Conservation (phyloP, 495 filamentous ascomycete species). For the Aspergillus nanangensis region DNA sequence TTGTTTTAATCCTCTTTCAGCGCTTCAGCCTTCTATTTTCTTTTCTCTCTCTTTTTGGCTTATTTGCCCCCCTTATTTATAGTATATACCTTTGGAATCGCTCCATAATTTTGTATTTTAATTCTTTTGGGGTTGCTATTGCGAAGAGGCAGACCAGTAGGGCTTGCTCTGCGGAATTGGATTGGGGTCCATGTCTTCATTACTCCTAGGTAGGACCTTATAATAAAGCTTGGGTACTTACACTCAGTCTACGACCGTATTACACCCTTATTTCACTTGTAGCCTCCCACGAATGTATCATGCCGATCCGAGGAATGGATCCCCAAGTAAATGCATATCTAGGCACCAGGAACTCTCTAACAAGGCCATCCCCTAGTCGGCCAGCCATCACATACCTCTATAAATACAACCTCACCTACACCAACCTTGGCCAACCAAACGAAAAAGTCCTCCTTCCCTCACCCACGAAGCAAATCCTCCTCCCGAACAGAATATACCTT, state of each 20-base stretch:
- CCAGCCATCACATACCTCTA: too few relatives aligned
- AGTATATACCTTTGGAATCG: not conserved
- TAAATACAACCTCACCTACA: not conserved
- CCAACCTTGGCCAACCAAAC: not conserved
- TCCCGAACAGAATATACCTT: constrained; percentile 34
- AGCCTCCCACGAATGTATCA: too few relatives aligned
- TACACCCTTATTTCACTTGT: too few relatives aligned
- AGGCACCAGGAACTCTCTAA: too few relatives aligned
- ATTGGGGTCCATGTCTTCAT: not conserved
- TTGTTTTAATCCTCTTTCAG: constrained; percentile 9
- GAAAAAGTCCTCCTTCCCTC: not conserved
- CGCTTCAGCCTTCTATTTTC: constrained; percentile 1
- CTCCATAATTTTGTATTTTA: constrained; percentile 4
- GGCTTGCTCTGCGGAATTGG: not conserved
- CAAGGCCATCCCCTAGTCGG: too few relatives aligned
- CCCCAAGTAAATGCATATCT: too few relatives aligned
- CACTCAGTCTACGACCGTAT: too few relatives aligned
- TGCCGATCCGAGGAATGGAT: too few relatives aligned
- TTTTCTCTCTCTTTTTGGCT: constrained; percentile 3
- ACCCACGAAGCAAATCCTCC: constrained; percentile 25
- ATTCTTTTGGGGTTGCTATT: constrained; percentile 1
- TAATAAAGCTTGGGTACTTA: too few relatives aligned
- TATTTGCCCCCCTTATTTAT: not conserved
- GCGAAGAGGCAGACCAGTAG: not conserved
- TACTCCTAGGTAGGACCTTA: too few relatives aligned